Percentiles rank a stretch among this genome's conserved stretches.
Evolutionary conservation across 768 basidiomycete genomes (phyloP).

Genomic region (Tricholomella constricta): DNA sequence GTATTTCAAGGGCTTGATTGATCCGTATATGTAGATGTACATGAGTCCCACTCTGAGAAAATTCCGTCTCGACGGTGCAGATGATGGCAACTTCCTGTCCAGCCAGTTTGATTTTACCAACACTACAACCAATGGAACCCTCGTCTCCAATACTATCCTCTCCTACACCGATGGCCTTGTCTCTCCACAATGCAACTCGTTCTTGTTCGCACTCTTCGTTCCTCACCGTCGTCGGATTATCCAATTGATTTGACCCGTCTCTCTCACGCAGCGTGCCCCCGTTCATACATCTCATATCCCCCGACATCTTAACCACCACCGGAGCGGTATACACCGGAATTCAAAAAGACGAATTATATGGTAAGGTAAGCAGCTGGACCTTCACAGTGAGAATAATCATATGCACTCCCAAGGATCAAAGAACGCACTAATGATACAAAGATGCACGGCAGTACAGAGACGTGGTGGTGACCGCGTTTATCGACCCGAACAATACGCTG

Average conservation of each 20-base stretch:
- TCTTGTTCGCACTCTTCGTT: conserved; percentile 20
- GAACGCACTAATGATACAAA: not conserved
- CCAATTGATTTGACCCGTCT: not conserved
- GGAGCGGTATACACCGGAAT: conserved; percentile 29
- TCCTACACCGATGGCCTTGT: conserved; percentile 21
- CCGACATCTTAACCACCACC: conserved; percentile 23
- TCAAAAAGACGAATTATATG: conserved; percentile 28
- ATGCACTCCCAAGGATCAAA: not conserved
- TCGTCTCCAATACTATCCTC: conserved; percentile 25
- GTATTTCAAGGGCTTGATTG: no score
- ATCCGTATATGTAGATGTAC: no score
- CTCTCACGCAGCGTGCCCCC: conserved; percentile 16
- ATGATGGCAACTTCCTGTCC: conserved; percentile 22
- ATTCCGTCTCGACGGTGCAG: conserved; percentile 26
- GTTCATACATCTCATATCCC: conserved; percentile 25
- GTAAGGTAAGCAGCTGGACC: conserved; percentile 21
- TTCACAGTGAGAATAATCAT: conserved; percentile 10
- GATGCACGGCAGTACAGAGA: not conserved
- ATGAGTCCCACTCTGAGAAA: conserved; percentile 28
- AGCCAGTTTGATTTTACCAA: conserved; percentile 30
- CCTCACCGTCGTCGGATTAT: not conserved
- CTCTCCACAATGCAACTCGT: conserved; percentile 23
- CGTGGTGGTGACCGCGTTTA: conserved; percentile 16
- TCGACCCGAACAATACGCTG: conserved; percentile 26
- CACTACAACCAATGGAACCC: conserved; percentile 25